Evolutionary conservation across 768 basidiomycete species (phyloP).

Genomic region (Strobilomyces echinocephalus): DNA sequence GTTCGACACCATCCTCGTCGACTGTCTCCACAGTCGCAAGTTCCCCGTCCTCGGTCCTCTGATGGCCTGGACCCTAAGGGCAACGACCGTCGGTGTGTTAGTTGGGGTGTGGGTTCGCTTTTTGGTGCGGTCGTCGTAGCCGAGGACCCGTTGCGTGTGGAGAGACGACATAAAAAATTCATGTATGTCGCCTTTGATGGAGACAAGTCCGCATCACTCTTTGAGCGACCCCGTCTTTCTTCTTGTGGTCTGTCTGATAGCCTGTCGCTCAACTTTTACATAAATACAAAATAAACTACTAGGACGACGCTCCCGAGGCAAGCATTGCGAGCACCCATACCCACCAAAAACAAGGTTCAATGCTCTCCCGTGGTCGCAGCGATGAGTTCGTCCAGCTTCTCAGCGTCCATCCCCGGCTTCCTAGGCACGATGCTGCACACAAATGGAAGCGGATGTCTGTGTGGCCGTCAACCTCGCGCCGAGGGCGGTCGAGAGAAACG

Average conservation of each 20-base stretch:
- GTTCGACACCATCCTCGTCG: conserved; percentile 75
- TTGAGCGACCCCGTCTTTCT: too few relatives aligned
- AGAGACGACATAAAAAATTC: background rate
- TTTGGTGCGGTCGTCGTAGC: too few relatives aligned
- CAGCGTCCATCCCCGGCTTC: background rate
- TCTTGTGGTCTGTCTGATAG: too few relatives aligned
- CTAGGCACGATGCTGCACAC: background rate
- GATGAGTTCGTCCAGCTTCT: background rate
- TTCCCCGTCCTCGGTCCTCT: conserved; percentile 74
- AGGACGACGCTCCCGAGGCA: too few relatives aligned
- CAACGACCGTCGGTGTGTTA: conserved; percentile 73
- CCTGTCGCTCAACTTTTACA: too few relatives aligned
- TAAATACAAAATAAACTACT: too few relatives aligned
- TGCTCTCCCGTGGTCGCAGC: background rate
- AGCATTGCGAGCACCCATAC: too few relatives aligned
- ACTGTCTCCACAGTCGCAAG: conserved; percentile 93
- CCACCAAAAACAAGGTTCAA: background rate
- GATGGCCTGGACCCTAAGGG: conserved; percentile 70
- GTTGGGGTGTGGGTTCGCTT: too few relatives aligned
- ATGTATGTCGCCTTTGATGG: too few relatives aligned
- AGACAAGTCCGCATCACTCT: too few relatives aligned
- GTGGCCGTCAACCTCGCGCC: background rate
- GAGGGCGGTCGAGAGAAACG: background rate
- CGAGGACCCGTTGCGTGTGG: too few relatives aligned
- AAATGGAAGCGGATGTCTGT: background rate